Conservation (phyloP, 2,329 filamentous ascomycete genomes). For the Verticillium nubilum region DNA sequence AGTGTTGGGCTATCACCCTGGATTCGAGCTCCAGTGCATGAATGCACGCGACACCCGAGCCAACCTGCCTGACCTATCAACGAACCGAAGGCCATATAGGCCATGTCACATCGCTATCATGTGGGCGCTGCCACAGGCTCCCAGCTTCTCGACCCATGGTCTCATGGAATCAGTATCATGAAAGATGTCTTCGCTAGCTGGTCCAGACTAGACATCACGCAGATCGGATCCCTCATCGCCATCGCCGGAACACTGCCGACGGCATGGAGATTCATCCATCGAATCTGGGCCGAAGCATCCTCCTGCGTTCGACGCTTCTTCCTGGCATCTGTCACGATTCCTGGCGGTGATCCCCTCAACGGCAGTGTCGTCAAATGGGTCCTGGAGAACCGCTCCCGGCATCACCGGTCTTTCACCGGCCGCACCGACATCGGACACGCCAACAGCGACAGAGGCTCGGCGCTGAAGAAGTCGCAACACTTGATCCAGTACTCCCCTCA, state of each 20-base stretch:
- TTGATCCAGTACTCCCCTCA: conserved; percentile 38
- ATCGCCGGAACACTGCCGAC: conserved; percentile 35
- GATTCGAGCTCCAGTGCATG: background rate
- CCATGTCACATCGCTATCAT: conserved; percentile 11
- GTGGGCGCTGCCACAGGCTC: conserved; percentile 6
- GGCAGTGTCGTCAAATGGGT: conserved; percentile 39
- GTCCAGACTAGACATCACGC: conserved; percentile 39
- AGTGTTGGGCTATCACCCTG: background rate
- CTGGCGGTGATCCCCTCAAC: conserved; percentile 38
- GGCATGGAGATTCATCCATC: conserved; percentile 29
- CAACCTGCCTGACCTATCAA: background rate
- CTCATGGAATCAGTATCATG: conserved; percentile 26
- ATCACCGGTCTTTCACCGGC: conserved; percentile 37
- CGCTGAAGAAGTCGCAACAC: conserved; percentile 34
- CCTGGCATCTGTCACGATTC: conserved; percentile 36
- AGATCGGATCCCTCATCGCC: conserved; percentile 37
- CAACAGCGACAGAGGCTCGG: conserved; percentile 28
- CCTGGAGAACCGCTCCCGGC: conserved; percentile 30
- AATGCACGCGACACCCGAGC: background rate
- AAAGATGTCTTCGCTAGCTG: conserved; percentile 30
- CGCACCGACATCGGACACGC: conserved; percentile 30
- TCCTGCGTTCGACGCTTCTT: conserved; percentile 35
- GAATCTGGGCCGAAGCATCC: conserved; percentile 30
- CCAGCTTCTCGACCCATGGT: conserved; percentile 22
- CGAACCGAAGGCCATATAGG: background rate